phyloP scores from a whole-genome alignment of 1,139 yeast genomes.

The Suhomyces choctaworum region DNA sequence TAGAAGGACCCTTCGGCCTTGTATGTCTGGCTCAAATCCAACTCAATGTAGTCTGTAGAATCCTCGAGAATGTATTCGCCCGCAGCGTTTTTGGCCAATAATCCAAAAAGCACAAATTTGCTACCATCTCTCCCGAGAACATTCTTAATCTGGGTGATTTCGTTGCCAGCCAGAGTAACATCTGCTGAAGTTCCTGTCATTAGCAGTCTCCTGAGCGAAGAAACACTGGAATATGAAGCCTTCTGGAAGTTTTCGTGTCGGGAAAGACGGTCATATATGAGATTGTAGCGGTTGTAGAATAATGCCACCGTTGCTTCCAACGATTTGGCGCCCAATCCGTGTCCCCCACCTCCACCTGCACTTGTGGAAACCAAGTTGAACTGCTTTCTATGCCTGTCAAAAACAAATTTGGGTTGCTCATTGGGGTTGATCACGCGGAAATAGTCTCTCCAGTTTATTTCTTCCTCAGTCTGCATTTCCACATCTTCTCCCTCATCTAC shows the following conservation, averaged over 20 bases:
- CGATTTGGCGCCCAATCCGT: conserved; percentile 19
- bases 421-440: conserved; percentile 66
- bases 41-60: conserved; percentile 70
- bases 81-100: conserved; percentile 59
- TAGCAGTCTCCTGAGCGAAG: conserved; percentile 33
- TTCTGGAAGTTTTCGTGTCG: conserved; percentile 75
- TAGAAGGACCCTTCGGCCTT: conserved; percentile 71
- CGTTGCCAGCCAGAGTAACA: conserved; percentile 32
- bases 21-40: conserved; percentile 64
- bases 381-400: conserved; percentile 66
- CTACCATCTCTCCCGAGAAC: conserved; percentile 81
- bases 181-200: conserved; percentile 15
- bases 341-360: neutral
- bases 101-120: conserved; percentile 75
- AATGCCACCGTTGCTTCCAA: conserved; percentile 27
- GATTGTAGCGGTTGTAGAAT: conserved; percentile 50
- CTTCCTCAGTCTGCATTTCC: conserved; percentile 17
- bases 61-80: conserved; percentile 83
- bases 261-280: conserved; percentile 67
- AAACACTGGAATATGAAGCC: conserved; percentile 42
- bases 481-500: conserved; percentile 25
- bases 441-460: conserved; percentile 69
- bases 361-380: conserved; percentile 39
- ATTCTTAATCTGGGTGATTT: conserved; percentile 77
- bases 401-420: conserved; percentile 64